A percentile compares a stretch with the other conserved stretches of the same genome.
phyloP scores from a whole-genome alignment of 345 rosid species.

The Lepidium didymum region DNA sequence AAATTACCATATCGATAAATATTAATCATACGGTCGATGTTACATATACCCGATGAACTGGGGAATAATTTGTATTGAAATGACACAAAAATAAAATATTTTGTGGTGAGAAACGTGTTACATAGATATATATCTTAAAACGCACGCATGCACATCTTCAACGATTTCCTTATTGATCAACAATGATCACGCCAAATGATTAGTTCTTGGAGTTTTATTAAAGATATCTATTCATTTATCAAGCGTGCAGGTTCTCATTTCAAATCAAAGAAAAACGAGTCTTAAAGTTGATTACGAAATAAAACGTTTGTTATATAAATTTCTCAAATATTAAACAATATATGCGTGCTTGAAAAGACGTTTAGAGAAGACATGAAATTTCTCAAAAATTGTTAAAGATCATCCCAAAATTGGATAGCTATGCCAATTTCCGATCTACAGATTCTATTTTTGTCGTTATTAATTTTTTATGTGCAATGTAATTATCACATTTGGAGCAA shows the following conservation, averaged over 20 bases:
- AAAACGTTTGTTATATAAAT: not conserved
- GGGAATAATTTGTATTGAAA: not conserved
- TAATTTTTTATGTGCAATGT: not conserved
- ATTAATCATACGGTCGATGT: not conserved
- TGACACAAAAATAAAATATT: not conserved
- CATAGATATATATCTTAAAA: not conserved
- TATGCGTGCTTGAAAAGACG: not conserved
- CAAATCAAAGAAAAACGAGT: not conserved
- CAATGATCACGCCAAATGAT: not conserved
- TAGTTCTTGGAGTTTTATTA: not conserved
- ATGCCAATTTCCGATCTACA: not conserved
- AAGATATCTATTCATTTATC: not conserved
- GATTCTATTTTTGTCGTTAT: not conserved
- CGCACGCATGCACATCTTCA: not conserved
- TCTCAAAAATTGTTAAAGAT: not conserved
- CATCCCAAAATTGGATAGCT: not conserved
- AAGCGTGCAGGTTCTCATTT: not conserved
- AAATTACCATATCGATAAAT: not conserved
- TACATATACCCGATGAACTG: not conserved
- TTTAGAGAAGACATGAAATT: not conserved
- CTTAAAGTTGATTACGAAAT: not conserved
- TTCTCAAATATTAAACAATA: not conserved
- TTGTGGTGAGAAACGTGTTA: not conserved
- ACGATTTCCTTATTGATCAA: not conserved
- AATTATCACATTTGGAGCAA: constrained; percentile 6